Evolutionary conservation across 441 rosid genomes (phyloP).

Genomic region (Corymbia calophylla): DNA sequence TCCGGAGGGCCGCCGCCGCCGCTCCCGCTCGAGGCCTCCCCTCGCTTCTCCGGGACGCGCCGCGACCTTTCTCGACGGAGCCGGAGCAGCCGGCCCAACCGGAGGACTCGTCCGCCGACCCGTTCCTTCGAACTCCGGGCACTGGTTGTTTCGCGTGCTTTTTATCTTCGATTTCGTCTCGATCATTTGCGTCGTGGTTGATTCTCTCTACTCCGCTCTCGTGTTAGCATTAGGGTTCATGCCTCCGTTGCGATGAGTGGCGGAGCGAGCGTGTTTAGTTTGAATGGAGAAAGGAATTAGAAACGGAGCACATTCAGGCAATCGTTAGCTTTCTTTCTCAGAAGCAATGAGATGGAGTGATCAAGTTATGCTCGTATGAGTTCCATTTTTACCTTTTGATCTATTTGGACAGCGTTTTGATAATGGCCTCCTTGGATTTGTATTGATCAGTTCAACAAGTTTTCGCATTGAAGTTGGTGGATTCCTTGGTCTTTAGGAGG

Average conservation of each 20-base stretch:
- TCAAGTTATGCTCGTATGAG: background rate
- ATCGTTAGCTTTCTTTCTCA: background rate
- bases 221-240: slow-evolving; percentile 20
- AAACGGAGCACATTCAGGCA: background rate
- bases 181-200: background rate
- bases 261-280: background rate
- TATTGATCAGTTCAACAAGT: background rate
- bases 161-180: background rate
- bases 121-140: slow-evolving; percentile 14
- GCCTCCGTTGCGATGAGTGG: background rate
- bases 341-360: background rate
- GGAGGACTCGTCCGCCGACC: slow-evolving; percentile 20
- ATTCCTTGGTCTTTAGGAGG: background rate
- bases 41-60: slow-evolving; percentile 18
- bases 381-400: background rate
- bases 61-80: slow-evolving; percentile 46
- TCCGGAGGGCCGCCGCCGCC: background rate
- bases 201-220: background rate
- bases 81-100: slow-evolving; percentile 30
- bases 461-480: background rate
- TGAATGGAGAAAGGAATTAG: background rate
- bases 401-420: background rate
- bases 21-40: slow-evolving; percentile 14
- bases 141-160: slow-evolving; percentile 16
- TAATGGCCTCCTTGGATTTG: background rate